Percentiles rank a stretch among this genome's conserved stretches.
These are phyloP conservation scores for Fusarium agapanthi DNA, from an alignment of 2,329 filamentous ascomycete genomes.

Conservation along the genomic window DNA sequence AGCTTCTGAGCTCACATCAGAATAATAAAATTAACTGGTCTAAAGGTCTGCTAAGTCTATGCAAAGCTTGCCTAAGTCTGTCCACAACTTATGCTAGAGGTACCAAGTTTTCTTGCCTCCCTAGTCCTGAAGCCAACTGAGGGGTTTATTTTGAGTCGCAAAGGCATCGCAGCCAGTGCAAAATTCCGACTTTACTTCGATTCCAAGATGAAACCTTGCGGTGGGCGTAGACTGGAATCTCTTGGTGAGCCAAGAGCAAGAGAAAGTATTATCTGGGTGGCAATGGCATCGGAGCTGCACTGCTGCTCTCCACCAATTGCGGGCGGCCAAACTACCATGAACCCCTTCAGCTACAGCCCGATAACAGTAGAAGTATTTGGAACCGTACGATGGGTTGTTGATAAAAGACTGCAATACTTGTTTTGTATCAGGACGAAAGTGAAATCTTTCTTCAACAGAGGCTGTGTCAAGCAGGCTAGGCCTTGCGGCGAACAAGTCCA, in stretches of 20 bases:
- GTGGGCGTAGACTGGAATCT: neutral
- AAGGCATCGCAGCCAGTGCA: neutral
- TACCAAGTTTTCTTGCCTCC: too few relatives aligned
- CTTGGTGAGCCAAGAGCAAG: neutral
- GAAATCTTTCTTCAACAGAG: neutral
- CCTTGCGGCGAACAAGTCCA: neutral
- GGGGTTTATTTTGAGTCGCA: too few relatives aligned
- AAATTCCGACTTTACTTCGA: neutral
- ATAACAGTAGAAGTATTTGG: neutral
- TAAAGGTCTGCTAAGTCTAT: too few relatives aligned
- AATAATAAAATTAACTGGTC: too few relatives aligned
- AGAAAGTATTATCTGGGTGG: neutral
- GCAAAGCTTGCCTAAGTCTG: too few relatives aligned
- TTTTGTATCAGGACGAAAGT: too few relatives aligned
- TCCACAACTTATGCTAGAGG: too few relatives aligned
- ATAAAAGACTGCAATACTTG: too few relatives aligned
- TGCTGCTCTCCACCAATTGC: neutral
- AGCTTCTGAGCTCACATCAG: too few relatives aligned
- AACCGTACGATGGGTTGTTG: too few relatives aligned
- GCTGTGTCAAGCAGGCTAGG: neutral
- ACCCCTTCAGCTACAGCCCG: neutral
- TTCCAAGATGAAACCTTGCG: neutral
- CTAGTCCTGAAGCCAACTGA: too few relatives aligned
- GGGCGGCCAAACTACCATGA: neutral
- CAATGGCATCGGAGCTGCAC: neutral